Base-by-base conservation (phyloP, 2,329 filamentous ascomycete species). In the Pestalotiopsis sp. region DNA sequence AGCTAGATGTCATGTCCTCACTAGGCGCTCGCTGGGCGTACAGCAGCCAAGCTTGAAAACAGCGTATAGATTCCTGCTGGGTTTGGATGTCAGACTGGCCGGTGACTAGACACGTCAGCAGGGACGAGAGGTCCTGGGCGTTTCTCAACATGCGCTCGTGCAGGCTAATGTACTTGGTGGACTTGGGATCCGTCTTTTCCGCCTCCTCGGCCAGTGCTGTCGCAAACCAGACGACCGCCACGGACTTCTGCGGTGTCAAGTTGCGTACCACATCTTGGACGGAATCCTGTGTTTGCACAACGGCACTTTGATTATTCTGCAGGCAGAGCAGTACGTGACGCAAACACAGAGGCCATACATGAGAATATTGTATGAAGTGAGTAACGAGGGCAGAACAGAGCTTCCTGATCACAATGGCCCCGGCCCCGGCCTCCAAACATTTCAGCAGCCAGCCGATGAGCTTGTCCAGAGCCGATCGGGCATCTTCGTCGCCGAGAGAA, bases 321-420 rank as follows among this genome's bases (percentile, higher is more conserved):
- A 92, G 82, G 67, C 88, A 92, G 67, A 86, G 82, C 52, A 89
- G 75, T n/a, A 93, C 80, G 74, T 92, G 90, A 49, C 84, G 85
- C 41, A 94, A 78, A 70, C 90, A 93, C 65, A 81, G 82, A n/a
- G 84, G 82, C 92, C 93, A 95, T 5, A 87, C 82, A 12, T 85
- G 81, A 12, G 92, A 88, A 70, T 92, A 92, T 69, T 91, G 91
- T 39, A 93, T 84, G 75, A 93, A 94, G 76, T 91, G 94, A 23
- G 91, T 91, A 17, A 92, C 91, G 6, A 95, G 81, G 6, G 92
- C 92, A n/a, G 92, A 91, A 72, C 91, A 92, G 27, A 95, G 84
- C 80, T 96, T 96, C 73, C 89, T 89, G 23, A 89, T 84, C 6
- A 94, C 91, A 66, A 94, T 83, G 3, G 85, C 81, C 2, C 87